Base-by-base conservation (phyloP, 139 green algal species). In the Asterochloris sp. region DNA sequence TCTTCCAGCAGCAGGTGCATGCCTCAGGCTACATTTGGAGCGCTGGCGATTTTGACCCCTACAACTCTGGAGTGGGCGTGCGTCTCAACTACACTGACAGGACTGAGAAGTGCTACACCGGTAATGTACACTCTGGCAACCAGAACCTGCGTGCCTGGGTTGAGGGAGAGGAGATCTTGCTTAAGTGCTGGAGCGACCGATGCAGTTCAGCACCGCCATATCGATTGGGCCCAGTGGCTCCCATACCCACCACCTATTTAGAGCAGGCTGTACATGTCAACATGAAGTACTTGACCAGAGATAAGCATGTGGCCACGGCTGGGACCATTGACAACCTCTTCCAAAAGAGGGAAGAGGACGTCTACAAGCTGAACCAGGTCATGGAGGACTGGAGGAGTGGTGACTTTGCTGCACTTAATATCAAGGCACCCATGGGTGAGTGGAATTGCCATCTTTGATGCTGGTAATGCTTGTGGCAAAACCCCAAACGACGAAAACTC, bases 81-180 rank as follows among this genome's bases (percentile, higher is more conserved):
- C n/a, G 28, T 2, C 64, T 62, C 11, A 66, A 79, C 74, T 79
- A 68, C 74, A 79, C 74, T 23, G 74, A 79, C 74, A 64, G 74
- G 38, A 67, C 74, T 54, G 74, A 79, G 74, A 64, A 68, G 38
- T 79, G 74, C 13, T 68, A 79, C 11, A 79, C 23, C 13, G 74
- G 74, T 38, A 38, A 62, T 19, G 17, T 27, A 28, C 74, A 79
- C 74, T 67, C n/a, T 60, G 71, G 74, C 23, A 38, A 27, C 28
- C 74, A 79, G 74, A 79, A 79, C 74, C 64, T 64, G 28, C 63
- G 47, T 67, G 63, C 28, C 74, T 79, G 29, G 38, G 74, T 79
- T n/a, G 71, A 76, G n/a, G 71, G 38, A 11, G n/a, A 76, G 14
- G 71, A 76, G n/a, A 26, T 76, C n/a, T 76, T n/a, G 71, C 28